Base-by-base conservation (phyloP, 2,329 filamentous ascomycete species). In the Colletotrichum lini region DNA sequence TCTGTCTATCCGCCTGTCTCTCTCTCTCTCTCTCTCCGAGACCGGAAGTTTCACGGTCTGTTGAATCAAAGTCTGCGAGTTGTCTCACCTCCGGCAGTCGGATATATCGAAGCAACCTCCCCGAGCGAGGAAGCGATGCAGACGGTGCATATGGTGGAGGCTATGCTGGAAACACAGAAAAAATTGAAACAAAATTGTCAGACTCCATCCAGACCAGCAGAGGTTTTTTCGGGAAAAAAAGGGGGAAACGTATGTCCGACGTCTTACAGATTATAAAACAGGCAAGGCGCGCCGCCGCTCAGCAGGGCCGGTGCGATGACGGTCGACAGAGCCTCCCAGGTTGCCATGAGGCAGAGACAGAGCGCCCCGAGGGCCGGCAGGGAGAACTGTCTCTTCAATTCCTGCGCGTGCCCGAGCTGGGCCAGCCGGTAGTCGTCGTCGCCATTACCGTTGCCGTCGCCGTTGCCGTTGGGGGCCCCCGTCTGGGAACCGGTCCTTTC, bases 341-440 rank as follows among this genome's bases (percentile, higher is more conserved):
- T 87, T 47, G 82, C 85, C 84, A 87, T 87, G 54, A 87, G 77
- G 56, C 84, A 86, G 9, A 86, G 76, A 56, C 84, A 83, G 7
- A 87, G 76, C 4, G 80, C 79, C 16, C 80, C 80, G 2, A 87
- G 77, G 0, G 85, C 84, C 74, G 82, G 83, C 1, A 87, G 73
- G 0, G 83, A 84, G 73, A 85, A 84, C 21, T 70, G 65, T 18
- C 74, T 69, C 30, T 73, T 60, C 4, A 84, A 79, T 53, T 80
- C 77, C 42, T 79, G 77, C 7, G 72, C 45, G 10, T 78, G 77
- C 6, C 78, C 78, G 13, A 79, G 54, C 64, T 78, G 76, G 2
- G 76, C 78, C 15, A 79, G 73, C 1, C 76, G 73, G 30, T 30
- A 35, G 44, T 71, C 64, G 38, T 71, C 68, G 44, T 47, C 61